Conservation (phyloP, 139 green algal species). For the Chlorella vulgaris region DNA sequence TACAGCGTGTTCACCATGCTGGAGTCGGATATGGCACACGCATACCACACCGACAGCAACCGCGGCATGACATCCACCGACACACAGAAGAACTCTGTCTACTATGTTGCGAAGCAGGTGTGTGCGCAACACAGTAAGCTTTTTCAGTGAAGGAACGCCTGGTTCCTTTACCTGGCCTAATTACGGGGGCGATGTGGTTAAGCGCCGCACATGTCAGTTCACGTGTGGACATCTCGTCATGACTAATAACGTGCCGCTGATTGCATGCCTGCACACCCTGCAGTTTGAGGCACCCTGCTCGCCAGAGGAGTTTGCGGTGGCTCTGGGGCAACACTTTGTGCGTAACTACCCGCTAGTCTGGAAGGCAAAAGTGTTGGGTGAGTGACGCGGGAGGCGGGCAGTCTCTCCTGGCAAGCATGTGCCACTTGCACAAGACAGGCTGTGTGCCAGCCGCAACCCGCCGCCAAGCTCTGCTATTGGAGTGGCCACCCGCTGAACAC, state of each 20-base stretch:
- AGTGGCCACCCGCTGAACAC: background rate
- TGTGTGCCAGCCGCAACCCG: too few relatives aligned
- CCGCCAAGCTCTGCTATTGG: too few relatives aligned
- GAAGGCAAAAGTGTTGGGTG: conserved; percentile 76
- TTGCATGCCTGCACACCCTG: background rate
- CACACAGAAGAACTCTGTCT: conserved; percentile 95
- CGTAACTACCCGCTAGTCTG: conserved; percentile 76
- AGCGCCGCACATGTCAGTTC: background rate
- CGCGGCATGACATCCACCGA: conserved; percentile 91
- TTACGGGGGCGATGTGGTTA: too few relatives aligned
- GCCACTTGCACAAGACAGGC: too few relatives aligned
- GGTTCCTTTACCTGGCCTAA: too few relatives aligned
- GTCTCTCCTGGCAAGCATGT: background rate
- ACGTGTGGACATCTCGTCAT: background rate
- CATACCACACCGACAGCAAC: conserved; percentile 77
- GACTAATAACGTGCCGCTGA: background rate
- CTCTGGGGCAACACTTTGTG: conserved; percentile 88
- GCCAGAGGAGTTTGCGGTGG: conserved; percentile 87
- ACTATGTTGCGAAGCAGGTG: conserved; percentile 81
- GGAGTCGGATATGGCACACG: conserved; percentile 84
- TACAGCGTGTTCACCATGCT: conserved; percentile 84
- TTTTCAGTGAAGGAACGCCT: too few relatives aligned
- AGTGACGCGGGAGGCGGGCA: too few relatives aligned
- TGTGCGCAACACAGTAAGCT: too few relatives aligned
- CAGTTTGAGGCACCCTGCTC: conserved; percentile 59